Conservation (phyloP, 441 rosid species). For the Mallotus repandus region DNA sequence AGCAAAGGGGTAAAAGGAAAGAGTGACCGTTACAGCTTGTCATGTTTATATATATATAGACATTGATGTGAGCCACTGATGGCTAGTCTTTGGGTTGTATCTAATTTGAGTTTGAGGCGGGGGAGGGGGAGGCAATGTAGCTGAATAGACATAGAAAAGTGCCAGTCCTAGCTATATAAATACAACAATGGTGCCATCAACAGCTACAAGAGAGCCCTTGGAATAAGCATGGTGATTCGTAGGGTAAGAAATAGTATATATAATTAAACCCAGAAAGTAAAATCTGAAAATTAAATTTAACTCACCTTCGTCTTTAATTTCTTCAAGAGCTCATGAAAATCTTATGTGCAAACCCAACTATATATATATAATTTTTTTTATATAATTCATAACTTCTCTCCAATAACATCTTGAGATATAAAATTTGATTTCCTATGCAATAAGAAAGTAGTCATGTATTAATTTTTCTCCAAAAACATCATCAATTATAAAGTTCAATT, state of each 20-base stretch:
- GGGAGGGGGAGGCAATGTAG: no score
- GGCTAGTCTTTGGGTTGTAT: not conserved
- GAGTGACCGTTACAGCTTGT: constrained; percentile 8
- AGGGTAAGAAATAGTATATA: not conserved
- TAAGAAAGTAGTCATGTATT: no score
- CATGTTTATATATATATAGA: not conserved
- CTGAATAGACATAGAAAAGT: not conserved
- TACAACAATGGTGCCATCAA: not conserved
- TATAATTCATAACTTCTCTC: no score
- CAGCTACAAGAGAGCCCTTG: not conserved
- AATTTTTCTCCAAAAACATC: no score
- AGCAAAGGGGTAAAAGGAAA: not conserved
- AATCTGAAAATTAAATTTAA: not conserved
- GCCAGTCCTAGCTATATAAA: not conserved
- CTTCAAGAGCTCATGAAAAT: no score
- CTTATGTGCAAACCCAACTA: no score
- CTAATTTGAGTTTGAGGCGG: constrained; percentile 3
- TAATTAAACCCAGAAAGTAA: not conserved
- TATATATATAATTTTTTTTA: no score
- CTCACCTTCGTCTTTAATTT: no score
- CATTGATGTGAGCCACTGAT: constrained; percentile 3
- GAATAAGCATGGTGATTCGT: not conserved
- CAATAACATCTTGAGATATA: no score
- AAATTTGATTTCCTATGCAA: no score
- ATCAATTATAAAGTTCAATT: no score